Percentiles rank a stretch among this genome's conserved stretches.
Evolutionary conservation across 1,284 basidiomycete species (phyloP).

Genomic region (Sporisorium iseilematis-ciliati): DNA sequence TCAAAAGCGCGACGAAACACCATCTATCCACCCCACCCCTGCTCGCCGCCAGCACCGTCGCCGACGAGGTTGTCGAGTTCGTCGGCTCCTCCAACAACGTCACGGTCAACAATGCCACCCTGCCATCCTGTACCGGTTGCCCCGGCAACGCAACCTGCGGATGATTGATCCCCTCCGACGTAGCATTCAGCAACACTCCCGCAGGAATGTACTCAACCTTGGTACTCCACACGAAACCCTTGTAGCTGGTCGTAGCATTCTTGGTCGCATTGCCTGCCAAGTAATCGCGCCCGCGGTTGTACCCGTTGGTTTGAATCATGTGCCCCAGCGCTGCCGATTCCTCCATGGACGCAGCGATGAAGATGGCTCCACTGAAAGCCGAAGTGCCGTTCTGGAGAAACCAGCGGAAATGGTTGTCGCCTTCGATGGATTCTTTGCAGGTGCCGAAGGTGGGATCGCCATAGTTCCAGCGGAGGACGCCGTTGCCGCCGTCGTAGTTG

Average conservation of each 20-base stretch:
- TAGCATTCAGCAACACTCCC: slow-evolving; percentile 66
- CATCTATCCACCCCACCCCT: background rate
- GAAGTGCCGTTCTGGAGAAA: slow-evolving; percentile 82
- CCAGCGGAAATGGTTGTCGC: slow-evolving; percentile 91
- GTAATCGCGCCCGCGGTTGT: slow-evolving; percentile 76
- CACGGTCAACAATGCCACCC: slow-evolving; percentile 84
- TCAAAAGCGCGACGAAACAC: background rate
- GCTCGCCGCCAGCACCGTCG: background rate
- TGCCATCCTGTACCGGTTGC: slow-evolving; percentile 81
- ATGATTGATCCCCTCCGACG: slow-evolving; percentile 78
- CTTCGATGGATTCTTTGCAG: slow-evolving; percentile 80
- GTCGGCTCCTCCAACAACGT: slow-evolving; percentile 60
- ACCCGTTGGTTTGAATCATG: slow-evolving; percentile 56
- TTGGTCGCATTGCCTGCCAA: slow-evolving; percentile 72
- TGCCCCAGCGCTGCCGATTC: slow-evolving; percentile 51
- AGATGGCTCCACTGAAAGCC: slow-evolving; percentile 81
- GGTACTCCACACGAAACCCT: slow-evolving; percentile 55
- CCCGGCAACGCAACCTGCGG: slow-evolving; percentile 75
- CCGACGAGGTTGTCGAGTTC: background rate
- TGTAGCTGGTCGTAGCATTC: slow-evolving; percentile 39
- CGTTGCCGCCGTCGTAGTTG: slow-evolving; percentile 57
- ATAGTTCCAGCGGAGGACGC: slow-evolving; percentile 64
- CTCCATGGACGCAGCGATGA: slow-evolving; percentile 76
- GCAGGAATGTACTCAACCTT: slow-evolving; percentile 62
- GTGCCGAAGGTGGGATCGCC: slow-evolving; percentile 53